These are phyloP conservation scores for Ophiostoma tasmaniense DNA, from an alignment of 2,329 filamentous ascomycete species.

Conservation along the genomic window DNA sequence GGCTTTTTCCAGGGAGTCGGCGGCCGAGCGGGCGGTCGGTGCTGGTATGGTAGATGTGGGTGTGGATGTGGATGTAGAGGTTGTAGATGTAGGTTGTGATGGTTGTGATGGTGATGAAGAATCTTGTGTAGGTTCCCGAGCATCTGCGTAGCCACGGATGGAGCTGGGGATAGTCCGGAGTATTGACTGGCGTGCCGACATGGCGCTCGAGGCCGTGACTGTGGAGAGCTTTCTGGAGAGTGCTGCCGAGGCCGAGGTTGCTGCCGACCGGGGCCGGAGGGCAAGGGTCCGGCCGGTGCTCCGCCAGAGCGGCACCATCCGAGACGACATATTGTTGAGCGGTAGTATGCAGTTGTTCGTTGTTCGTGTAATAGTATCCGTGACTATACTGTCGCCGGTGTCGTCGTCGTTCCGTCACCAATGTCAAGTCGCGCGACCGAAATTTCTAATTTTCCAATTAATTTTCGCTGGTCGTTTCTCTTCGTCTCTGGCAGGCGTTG, in stretches of 20 bases:
- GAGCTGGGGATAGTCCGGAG: conserved; percentile 13
- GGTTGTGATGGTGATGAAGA: neutral
- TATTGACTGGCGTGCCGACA: neutral
- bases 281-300: conserved; percentile 34
- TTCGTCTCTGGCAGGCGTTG: neutral
- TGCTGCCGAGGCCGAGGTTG: neutral
- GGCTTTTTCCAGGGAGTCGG: neutral
- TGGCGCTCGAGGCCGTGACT: neutral
- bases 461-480: conserved; percentile 10
- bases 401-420: conserved; percentile 5
- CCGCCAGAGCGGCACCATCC: conserved; percentile 39
- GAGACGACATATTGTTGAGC: conserved; percentile 27
- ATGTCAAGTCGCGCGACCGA: conserved; percentile 15
- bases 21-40: neutral
- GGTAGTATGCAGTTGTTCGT: neutral
- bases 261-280: conserved; percentile 30
- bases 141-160: conserved; percentile 25
- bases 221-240: neutral
- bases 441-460: conserved; percentile 14
- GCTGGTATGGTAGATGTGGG: neutral
- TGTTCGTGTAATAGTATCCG: neutral
- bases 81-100: neutral
- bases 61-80: neutral
- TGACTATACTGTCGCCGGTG: conserved; percentile 2
- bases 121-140: neutral